Percentiles rank a stretch among this genome's conserved stretches.
Evolutionary conservation across 768 basidiomycete species (phyloP).

Genomic region (Lactifluus volemus): DNA sequence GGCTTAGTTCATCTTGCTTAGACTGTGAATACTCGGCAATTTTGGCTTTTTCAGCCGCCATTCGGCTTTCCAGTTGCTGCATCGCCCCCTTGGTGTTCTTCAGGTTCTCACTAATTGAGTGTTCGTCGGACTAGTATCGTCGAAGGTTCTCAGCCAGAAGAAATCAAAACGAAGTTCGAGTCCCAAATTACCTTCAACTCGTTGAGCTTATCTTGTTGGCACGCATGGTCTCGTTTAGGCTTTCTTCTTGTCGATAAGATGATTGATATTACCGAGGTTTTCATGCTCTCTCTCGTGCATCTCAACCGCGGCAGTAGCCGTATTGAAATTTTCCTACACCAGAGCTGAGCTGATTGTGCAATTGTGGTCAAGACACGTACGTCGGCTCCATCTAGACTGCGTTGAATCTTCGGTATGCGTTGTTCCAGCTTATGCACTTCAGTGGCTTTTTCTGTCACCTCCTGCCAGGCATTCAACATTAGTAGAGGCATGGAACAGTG

Average conservation of each 20-base stretch:
- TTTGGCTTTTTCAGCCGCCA: constrained; percentile 14
- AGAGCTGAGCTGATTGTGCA: neutral
- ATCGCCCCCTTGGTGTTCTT: constrained; percentile 8
- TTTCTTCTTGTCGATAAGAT: constrained; percentile 33
- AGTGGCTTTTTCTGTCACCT: constrained; percentile 35
- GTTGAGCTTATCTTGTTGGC: constrained; percentile 46
- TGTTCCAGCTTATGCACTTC: constrained; percentile 33
- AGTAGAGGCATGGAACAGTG: neutral
- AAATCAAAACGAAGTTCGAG: neutral
- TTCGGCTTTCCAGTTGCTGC: constrained; percentile 6
- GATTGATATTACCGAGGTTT: constrained; percentile 38
- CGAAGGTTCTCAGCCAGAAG: neutral
- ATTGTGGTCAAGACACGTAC: constrained; percentile 22
- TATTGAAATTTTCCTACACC: constrained; percentile 28
- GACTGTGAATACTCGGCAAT: constrained; percentile 41
- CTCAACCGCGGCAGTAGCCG: constrained; percentile 31
- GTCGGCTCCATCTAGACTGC: constrained; percentile 32
- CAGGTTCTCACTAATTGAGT: constrained; percentile 8
- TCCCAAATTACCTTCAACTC: constrained; percentile 17
- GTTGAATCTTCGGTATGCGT: constrained; percentile 34
- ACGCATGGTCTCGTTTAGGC: constrained; percentile 40
- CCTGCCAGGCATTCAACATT: constrained; percentile 26
- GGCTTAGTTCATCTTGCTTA: constrained; percentile 50
- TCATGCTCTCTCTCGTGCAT: constrained; percentile 32
- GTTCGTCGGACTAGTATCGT: constrained; percentile 11